Evolutionary conservation across 2,329 filamentous ascomycete species (phyloP), one percentile per base, ranked within the genome.

Genomic region (Fusarium tuaranense): DNA sequence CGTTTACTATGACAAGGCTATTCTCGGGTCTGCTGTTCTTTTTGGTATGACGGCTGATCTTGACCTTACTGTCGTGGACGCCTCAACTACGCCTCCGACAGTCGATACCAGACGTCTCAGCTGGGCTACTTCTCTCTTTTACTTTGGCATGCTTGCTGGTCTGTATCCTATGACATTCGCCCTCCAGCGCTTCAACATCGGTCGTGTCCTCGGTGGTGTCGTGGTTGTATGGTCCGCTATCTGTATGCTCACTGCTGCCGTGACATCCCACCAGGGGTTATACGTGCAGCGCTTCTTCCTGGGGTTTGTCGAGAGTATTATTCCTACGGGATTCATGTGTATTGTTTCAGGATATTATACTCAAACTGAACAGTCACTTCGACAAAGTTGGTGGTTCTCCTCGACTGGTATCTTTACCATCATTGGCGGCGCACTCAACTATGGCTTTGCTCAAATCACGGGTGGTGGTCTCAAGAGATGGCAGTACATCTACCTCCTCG

Each of bases 71-170:
- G 83, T 93, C 5, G 82, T 88, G 14, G 81, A 86, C 75, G 46
- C 72, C 3, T 77, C 80, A 2, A 83, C 83, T 0, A 80, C 75
- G 1, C 91, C 92, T 0, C 87, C 88, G 1, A 88, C 88, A 0
- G 88, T 88, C 18, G 89, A 93, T 78, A 95, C 93, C 0, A 87
- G 88, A 0, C 88, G 93, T 13, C 87, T 95, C 32, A 92, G 89
- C 74, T 95, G 93, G 93, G 93, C 93, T 3, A 95, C 92, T 0
- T 94, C 92, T 0, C 86, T 94, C 77, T 95, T 95, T 84, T 95
- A 95, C 84, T 94, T 95, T 75, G 93, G 93, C 41, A 93, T 94
- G 92, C 86, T 95, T 3, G 90, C 89, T 0, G 93, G 93, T 0
- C 84, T 93, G 4, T 95, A 94, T 71, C 93, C 93, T 2, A 91